phyloP scores from a whole-genome alignment of 345 rosid genomes.

The Eucalyptus cladocalyx region DNA sequence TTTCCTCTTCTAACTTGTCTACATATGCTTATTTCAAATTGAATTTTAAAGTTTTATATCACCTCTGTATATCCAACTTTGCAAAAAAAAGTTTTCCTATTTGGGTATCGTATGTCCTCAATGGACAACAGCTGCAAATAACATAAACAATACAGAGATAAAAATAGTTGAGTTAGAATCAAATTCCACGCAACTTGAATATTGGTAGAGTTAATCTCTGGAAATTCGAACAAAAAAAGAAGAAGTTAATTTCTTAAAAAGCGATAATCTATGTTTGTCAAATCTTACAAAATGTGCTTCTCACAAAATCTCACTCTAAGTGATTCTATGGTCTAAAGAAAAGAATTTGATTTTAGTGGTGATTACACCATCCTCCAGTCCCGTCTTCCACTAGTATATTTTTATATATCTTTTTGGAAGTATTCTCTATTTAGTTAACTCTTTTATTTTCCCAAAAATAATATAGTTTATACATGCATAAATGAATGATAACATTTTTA shows the following conservation, averaged over 20 bases:
- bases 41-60: background rate
- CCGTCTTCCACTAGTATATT: background rate
- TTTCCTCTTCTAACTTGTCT: background rate
- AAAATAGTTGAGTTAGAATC: background rate
- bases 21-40: background rate
- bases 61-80: background rate
- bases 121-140: background rate
- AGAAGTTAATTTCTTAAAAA: background rate
- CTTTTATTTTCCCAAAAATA: background rate
- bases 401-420: background rate
- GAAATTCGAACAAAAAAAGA: background rate
- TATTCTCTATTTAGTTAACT: background rate
- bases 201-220: background rate
- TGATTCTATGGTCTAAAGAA: background rate
- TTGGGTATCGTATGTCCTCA: background rate
- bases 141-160: background rate
- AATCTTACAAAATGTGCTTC: background rate
- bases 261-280: background rate
- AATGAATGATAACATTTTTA: background rate
- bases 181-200: background rate
- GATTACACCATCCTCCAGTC: background rate
- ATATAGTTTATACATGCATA: background rate
- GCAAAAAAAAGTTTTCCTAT: background rate
- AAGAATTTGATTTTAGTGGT: background rate
- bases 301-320: background rate